phyloP scores from a whole-genome alignment of 495 filamentous ascomycete genomes.

The Chaetomidium leptoderma region DNA sequence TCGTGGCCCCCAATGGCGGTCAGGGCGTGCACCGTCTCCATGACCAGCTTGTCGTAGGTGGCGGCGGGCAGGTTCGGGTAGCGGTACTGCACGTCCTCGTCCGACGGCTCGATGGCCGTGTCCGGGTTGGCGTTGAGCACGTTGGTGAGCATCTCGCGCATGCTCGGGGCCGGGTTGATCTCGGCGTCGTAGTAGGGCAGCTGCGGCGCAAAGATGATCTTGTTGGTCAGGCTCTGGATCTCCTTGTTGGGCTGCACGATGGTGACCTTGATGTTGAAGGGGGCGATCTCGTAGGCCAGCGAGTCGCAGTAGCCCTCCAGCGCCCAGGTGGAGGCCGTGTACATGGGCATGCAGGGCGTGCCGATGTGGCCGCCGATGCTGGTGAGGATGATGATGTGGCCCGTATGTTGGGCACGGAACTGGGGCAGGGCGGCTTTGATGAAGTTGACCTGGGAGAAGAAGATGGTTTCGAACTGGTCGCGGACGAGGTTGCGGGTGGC shows the following conservation, averaged over 20 bases:
- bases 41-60: constrained; percentile 64
- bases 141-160: constrained; percentile 73
- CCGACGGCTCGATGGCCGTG: constrained; percentile 43
- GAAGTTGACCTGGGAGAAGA: constrained; percentile 91
- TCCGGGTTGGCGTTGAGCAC: constrained; percentile 58
- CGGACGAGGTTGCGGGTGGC: constrained; percentile 73
- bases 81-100: constrained; percentile 58
- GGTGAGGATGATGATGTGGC: constrained; percentile 86
- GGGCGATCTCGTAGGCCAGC: constrained; percentile 92
- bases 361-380: constrained; percentile 90
- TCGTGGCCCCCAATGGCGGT: constrained; percentile 90
- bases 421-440: constrained; percentile 84
- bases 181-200: constrained; percentile 67
- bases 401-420: constrained; percentile 70
- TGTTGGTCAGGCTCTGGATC: constrained; percentile 77
- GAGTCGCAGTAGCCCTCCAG: constrained; percentile 98
- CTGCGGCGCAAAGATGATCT: constrained; percentile 74
- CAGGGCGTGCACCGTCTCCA: constrained; percentile 88
- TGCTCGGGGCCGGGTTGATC: constrained; percentile 71
- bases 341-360: constrained; percentile 85
- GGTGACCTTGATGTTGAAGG: constrained; percentile 94
- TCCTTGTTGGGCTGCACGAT: constrained; percentile 87
- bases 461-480: constrained; percentile 90
- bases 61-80: constrained; percentile 65
- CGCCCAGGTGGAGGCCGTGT: constrained; percentile 89